These are phyloP conservation scores for Vitellaria paradoxa DNA, from an alignment of 179 eudicot genomes.

Conservation along the genomic window DNA sequence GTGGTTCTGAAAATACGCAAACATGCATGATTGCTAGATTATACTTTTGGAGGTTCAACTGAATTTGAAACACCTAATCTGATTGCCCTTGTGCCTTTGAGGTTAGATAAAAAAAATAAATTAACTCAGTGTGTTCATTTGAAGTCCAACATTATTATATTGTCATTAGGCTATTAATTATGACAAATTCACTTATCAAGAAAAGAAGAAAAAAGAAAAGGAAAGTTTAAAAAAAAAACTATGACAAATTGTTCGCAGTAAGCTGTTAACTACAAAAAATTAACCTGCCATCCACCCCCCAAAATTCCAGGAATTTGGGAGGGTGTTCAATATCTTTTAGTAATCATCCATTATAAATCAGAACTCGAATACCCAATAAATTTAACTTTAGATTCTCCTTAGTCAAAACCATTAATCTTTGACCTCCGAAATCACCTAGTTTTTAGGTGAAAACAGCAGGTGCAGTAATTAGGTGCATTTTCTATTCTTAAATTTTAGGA, in stretches of 20 bases:
- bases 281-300: background rate
- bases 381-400: background rate
- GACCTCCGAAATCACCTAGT: background rate
- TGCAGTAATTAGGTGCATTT: background rate
- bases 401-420: background rate
- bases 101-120: background rate
- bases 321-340: background rate
- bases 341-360: background rate
- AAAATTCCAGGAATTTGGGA: background rate
- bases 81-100: background rate
- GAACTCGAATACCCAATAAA: background rate
- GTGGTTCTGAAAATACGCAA: background rate
- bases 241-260: no score
- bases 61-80: slow-evolving; percentile 1
- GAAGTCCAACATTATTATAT: background rate
- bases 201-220: no score
- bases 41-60: background rate
- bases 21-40: slow-evolving; percentile 3
- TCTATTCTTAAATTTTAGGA: no score
- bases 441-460: background rate
- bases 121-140: background rate
- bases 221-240: no score
- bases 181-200: background rate
- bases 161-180: background rate
- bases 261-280: no score